Evolutionary conservation across 2,329 filamentous ascomycete species (phyloP), one percentile per base, ranked within the genome.

Genomic region (Beauveria brongniartii): DNA sequence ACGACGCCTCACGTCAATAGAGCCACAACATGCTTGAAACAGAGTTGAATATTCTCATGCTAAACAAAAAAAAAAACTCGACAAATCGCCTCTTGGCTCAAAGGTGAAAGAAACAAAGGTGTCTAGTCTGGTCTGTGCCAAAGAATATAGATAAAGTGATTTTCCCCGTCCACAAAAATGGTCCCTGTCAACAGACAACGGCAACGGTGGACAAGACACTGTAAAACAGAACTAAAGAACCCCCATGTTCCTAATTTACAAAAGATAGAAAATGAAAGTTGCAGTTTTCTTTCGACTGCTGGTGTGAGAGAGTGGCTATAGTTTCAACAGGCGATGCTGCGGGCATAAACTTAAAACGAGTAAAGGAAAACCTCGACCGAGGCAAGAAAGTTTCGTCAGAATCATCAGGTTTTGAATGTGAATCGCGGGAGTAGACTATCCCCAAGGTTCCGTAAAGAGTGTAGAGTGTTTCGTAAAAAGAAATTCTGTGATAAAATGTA

Each of bases 361-460:
- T 46, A 46, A 34, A 20, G n/a, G 22, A 53, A 59, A 52, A 40
- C 4, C n/a, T 60, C 28, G 51, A 60, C 58, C 50, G 41, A 60
- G 34, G 34, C 43, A 60, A 54, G 41, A 47, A 47, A 28, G 57
- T 37, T 54, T 60, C 58, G 58, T 60, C 50, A 60, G 43, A 55
- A 60, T 60, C 58, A 60, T 60, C 58, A 60, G 58, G 58, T 54
- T 37, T 48, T 43, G 58, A 48, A 40, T 37, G 41, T 30, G 46
- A 55, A 40, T 1, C 14, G 20, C n/a, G 34, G 30, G 24, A 50
- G 37, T 20, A 20, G 10, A 47, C 30, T 43, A 24, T 40, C 10
- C 34, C 44, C 14, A 57, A n/a, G 40, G 12, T 57, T 57, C 53
- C 59, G 28, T 61, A 61, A 57, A 57, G 59, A 61, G 59, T 57